Base-by-base conservation (phyloP, 2,329 filamentous ascomycete species). In the Septoria petroselini region DNA sequence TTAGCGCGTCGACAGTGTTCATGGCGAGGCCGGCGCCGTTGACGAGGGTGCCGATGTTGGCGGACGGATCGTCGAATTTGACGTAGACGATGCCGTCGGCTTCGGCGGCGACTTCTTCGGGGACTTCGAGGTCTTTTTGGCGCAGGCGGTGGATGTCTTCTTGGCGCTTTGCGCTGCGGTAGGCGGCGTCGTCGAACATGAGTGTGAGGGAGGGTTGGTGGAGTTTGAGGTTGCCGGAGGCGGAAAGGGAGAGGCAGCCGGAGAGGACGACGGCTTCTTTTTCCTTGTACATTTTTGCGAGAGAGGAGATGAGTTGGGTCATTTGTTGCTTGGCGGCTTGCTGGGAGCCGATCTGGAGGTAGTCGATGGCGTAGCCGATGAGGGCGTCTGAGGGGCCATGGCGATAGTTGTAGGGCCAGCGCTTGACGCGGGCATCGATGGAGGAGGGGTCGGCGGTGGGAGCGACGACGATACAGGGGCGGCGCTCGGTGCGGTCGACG, bases 1-100 rank as follows among this genome's bases (percentile, higher is more conserved):
- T 75, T 1, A 95, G 79, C 0, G 86, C 85, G 66, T 95, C 90
- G 52, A 91, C 83, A 0, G 89, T 95, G 66, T 93, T 93, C 86
- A 95, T 93, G 0, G 89, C 89, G 1, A 95, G 78, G 0, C 90
- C 90, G 0, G 91, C 90, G 35, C 90, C 89, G 63, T 95, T 95
- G 57, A 95, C 88, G 8, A 94, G 74, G 0, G 86, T 95, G 30
- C 88, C 90, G 45, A 95, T 84, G 54, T 82, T 82, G 45, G 77
- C 80, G 46, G 73, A 65, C 0, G 73, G 73, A 2, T 76, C 74
- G 48, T 63, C 48, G 2, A 80, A 76, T 61, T 80, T 84, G 56
- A 94, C 78, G 66, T 91, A 94, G 0, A 93, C 86, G 59, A 95
- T 89, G 3, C 88, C 88, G 50, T 83, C 74, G 50, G 78, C 76